Conservation (phyloP, 306 rosid genomes). For the Hylodesmum podocarpum region DNA sequence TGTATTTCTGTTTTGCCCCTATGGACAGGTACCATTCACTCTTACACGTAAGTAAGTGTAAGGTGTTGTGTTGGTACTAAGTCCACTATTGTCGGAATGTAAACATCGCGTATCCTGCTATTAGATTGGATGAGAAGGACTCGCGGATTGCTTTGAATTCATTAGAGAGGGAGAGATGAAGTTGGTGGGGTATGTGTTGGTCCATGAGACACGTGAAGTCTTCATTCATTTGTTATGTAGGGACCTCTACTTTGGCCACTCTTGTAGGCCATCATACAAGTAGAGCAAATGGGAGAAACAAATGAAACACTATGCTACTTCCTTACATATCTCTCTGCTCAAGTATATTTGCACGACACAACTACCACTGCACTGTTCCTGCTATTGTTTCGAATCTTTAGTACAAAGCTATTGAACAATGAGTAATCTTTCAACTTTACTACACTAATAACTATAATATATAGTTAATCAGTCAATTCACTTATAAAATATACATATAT, state of each 20-base stretch:
- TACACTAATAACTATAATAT: no score
- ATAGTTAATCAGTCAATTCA: no score
- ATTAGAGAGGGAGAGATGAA: constrained; percentile 44
- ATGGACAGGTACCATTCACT: constrained; percentile 37
- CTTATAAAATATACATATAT: no score
- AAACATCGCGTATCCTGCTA: constrained; percentile 64
- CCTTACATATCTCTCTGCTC: constrained; percentile 26
- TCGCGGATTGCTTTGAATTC: constrained; percentile 39
- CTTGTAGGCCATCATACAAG: constrained; percentile 37
- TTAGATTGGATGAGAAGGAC: constrained; percentile 76
- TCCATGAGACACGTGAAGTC: constrained; percentile 77
- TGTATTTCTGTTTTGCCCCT: constrained; percentile 32
- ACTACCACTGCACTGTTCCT: constrained; percentile 29
- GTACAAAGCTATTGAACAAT: constrained; percentile 55
- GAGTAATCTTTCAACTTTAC: no score
- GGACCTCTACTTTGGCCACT: constrained; percentile 41
- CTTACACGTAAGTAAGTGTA: constrained; percentile 53
- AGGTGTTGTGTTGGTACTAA: constrained; percentile 33
- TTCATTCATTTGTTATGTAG: constrained; percentile 45
- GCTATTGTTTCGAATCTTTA: constrained; percentile 40
- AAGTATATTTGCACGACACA: neutral
- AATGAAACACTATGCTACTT: constrained; percentile 32
- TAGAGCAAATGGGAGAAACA: constrained; percentile 37
- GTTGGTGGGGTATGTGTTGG: constrained; percentile 67
- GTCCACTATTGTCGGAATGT: constrained; percentile 58